phyloP scores from a whole-genome alignment of 2,329 filamentous ascomycete genomes.

The Neofusicoccum parvum region DNA sequence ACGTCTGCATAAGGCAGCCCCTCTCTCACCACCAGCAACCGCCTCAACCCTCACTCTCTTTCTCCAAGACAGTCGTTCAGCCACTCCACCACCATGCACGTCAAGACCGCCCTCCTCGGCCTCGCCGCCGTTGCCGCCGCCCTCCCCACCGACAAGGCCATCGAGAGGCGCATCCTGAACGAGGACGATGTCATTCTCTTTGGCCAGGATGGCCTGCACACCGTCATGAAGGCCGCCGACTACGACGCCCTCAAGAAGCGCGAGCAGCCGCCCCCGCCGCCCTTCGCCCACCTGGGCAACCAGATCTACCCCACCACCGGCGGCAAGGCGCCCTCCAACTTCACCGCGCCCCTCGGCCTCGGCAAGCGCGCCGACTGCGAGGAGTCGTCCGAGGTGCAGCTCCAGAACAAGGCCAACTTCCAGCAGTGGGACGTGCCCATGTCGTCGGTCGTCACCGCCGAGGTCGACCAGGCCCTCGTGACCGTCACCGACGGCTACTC shows the following conservation, averaged over 20 bases:
- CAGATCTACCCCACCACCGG: not conserved
- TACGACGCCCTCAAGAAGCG: not conserved
- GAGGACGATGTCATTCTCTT: slow-evolving; percentile 6
- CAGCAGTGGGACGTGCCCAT: slow-evolving; percentile 3
- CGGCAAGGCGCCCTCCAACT: not conserved
- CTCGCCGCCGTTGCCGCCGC: not conserved
- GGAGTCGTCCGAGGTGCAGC: slow-evolving; percentile 1
- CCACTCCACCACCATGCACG: not conserved
- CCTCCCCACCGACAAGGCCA: not conserved
- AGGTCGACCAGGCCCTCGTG: not conserved
- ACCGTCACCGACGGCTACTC: slow-evolving; percentile 22
- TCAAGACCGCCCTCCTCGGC: slow-evolving; percentile 5
- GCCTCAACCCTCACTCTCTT: not conserved
- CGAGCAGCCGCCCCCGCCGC: not conserved
- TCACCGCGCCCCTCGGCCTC: not conserved
- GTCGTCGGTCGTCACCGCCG: not conserved
- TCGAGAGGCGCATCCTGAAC: slow-evolving; percentile 2
- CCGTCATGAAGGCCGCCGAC: not conserved
- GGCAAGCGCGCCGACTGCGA: not conserved
- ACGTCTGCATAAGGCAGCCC: not conserved
- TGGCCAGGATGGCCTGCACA: not conserved
- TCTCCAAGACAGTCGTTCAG: not conserved
- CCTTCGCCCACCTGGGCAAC: slow-evolving; percentile 1
- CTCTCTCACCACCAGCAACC: not conserved
- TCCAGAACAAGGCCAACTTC: not conserved